A percentile compares a stretch with the other conserved stretches of the same genome.
Conservation (phyloP, 306 rosid species). For the Trifolium dubium region DNA sequence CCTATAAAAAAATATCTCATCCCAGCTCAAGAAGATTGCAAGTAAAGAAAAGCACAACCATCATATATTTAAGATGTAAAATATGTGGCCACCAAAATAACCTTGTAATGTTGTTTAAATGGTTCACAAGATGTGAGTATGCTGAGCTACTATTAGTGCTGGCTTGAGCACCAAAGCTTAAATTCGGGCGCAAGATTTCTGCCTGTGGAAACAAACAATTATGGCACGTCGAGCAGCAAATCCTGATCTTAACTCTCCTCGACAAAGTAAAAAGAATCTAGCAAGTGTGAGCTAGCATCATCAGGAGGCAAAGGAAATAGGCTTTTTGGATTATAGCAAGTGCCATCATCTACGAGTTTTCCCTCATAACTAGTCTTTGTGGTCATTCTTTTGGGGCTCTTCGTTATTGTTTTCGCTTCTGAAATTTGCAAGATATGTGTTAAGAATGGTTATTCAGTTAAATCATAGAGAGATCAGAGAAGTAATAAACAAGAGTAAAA, state of each 20-base stretch:
- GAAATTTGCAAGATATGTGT: constrained; percentile 51
- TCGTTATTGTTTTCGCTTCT: constrained; percentile 77
- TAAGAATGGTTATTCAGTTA: constrained; percentile 33
- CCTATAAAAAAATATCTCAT: constrained; percentile 78
- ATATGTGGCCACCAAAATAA: constrained; percentile 37
- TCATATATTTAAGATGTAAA: constrained; percentile 58
- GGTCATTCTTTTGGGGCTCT: constrained; percentile 76
- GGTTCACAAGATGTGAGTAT: constrained; percentile 55
- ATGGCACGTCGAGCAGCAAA: constrained; percentile 79
- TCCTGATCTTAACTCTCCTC: constrained; percentile 81
- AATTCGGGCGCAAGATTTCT: constrained; percentile 72
- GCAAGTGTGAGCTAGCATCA: constrained; percentile 69
- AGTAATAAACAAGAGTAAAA: too few species aligned
- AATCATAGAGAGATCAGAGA: constrained; percentile 23
- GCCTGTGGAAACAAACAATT: constrained; percentile 88
- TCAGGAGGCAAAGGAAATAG: constrained; percentile 84
- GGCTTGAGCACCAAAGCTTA: constrained; percentile 70
- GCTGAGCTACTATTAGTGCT: constrained; percentile 83
- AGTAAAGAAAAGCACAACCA: constrained; percentile 56
- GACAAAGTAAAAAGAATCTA: constrained; percentile 67
- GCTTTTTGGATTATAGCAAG: constrained; percentile 81
- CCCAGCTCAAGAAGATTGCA: constrained; percentile 58
- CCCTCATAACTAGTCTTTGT: constrained; percentile 59
- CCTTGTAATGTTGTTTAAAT: constrained; percentile 42
- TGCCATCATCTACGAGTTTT: constrained; percentile 67